phyloP scores from a whole-genome alignment of 2,329 filamentous ascomycete species.

The Monosporascus sp. region DNA sequence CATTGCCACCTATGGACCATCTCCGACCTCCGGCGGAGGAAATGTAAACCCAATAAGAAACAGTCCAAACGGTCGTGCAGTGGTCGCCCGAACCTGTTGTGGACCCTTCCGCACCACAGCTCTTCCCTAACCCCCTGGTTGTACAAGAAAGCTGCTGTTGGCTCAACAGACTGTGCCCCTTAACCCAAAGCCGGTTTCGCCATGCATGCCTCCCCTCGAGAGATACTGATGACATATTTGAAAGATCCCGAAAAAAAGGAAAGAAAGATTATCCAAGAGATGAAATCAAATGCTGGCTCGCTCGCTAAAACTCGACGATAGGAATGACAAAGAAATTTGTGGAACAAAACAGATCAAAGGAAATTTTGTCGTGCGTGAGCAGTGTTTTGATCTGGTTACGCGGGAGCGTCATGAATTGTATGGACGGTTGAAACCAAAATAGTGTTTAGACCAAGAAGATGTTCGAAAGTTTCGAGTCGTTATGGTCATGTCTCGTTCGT shows the following conservation, averaged over 20 bases:
- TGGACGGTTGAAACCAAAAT: constrained; percentile 23
- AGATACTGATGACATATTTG: not conserved
- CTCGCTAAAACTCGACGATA: constrained; percentile 30
- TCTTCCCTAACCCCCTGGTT: constrained; percentile 20
- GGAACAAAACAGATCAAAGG: constrained; percentile 22
- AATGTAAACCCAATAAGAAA: constrained; percentile 3
- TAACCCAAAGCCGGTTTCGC: constrained; percentile 25
- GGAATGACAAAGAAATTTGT: constrained; percentile 15
- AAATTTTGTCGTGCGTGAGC: constrained; percentile 28
- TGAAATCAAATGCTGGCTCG: constrained; percentile 35
- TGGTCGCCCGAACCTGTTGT: constrained; percentile 9
- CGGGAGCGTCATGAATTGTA: constrained; percentile 24
- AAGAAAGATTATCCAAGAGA: constrained; percentile 24
- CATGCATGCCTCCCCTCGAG: constrained; percentile 17
- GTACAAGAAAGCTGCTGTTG: constrained; percentile 26
- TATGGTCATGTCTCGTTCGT: constrained; percentile 33
- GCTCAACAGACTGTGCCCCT: constrained; percentile 13
- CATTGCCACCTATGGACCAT: constrained; percentile 12
- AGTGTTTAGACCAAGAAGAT: constrained; percentile 9
- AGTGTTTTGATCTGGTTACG: constrained; percentile 28
- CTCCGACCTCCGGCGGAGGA: constrained; percentile 12
- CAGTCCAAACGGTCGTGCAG: constrained; percentile 8
- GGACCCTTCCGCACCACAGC: constrained; percentile 12
- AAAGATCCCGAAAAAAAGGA: not conserved
- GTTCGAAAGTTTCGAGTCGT: constrained; percentile 8